A percentile compares a stretch with the other conserved stretches of the same genome.
Conservation (phyloP, 208 protist genomes). For the Leishmania mexicana region DNA sequence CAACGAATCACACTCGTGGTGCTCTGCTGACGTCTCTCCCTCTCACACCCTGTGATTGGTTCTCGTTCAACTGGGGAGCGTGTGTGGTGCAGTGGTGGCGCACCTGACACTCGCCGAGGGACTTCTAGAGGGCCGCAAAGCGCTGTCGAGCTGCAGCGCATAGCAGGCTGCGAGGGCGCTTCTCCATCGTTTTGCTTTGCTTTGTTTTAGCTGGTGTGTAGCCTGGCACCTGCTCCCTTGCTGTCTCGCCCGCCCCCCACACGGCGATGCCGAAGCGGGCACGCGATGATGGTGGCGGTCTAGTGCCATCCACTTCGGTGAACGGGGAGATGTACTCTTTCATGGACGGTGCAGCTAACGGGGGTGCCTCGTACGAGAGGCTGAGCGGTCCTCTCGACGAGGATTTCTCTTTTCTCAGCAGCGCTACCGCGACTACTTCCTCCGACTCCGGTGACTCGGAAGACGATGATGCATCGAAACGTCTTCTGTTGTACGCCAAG, state of each 20-base stretch:
- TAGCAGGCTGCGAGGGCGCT: background rate
- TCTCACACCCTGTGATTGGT: background rate
- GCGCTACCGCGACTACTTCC: conserved; percentile 18
- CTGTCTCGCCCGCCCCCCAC: background rate
- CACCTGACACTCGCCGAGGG: background rate
- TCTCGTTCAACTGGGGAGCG: too few species aligned
- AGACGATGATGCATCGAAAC: conserved; percentile 38
- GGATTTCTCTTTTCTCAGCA: conserved; percentile 13
- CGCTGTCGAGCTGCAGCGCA: background rate
- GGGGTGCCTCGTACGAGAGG: background rate
- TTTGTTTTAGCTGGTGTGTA: background rate
- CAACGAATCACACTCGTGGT: background rate
- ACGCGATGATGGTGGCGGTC: conserved; percentile 5
- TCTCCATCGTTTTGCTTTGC: background rate
- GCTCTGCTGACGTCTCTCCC: background rate
- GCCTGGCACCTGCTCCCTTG: background rate
- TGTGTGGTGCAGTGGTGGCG: background rate
- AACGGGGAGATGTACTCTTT: background rate
- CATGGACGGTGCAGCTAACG: background rate
- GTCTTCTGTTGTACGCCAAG: conserved; percentile 58
- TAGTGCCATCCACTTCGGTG: background rate
- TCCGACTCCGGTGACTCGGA: conserved; percentile 21
- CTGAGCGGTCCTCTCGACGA: conserved; percentile 7
- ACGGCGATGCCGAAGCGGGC: conserved; percentile 21
- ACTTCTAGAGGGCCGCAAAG: background rate